Evolutionary conservation across 2,329 filamentous ascomycete genomes (phyloP), one percentile per base, ranked within the genome.

Genomic region (Aspergillus awamori): DNA sequence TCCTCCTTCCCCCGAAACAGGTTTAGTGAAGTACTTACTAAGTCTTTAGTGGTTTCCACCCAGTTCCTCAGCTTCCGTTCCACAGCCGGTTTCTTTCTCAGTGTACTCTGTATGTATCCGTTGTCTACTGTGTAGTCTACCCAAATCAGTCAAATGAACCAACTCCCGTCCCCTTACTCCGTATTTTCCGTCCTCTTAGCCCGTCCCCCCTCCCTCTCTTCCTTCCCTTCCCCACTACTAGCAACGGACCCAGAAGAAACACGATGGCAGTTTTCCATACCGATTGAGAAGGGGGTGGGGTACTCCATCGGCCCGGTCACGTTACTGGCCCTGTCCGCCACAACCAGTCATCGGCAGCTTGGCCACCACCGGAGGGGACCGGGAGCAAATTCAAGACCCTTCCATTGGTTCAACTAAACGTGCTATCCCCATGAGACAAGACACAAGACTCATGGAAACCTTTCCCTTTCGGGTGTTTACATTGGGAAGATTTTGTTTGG

Each of bases 221-320:
- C 7, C 11, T 49, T 2, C 47, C 28, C 15, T 15, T 26, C 47
- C 13, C 26, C 26, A 26, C 47, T 8, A 11, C 45, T 13, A 17
- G 22, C 47, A 33, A 49, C 47, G 24, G 47, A 33, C 47, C 47
- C 26, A 49, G 24, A 11, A 22, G n/a, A n/a, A 17, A 17, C 20
- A 8, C 6, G 26, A 28, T 49, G 45, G 24, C 26, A 49, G 26
- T 55, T 55, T 39, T 13, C 48, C 58, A 57, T 56, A 36, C 33
- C 53, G 53, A 56, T 59, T 60, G 26, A 52, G 55, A 53, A 48
- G 30, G 2, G 30, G 33, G 4, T 5, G 33, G 30, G 26, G 4
- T 7, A 5, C 33, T 53, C 26, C 49, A 55, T 70, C 67, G 69
- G 69, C 64, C 69, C 67, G 67, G 67, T 70, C 69, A 70, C 67